These are phyloP conservation scores for Inga laurina DNA, from an alignment of 306 rosid species.

Conservation along the genomic window DNA sequence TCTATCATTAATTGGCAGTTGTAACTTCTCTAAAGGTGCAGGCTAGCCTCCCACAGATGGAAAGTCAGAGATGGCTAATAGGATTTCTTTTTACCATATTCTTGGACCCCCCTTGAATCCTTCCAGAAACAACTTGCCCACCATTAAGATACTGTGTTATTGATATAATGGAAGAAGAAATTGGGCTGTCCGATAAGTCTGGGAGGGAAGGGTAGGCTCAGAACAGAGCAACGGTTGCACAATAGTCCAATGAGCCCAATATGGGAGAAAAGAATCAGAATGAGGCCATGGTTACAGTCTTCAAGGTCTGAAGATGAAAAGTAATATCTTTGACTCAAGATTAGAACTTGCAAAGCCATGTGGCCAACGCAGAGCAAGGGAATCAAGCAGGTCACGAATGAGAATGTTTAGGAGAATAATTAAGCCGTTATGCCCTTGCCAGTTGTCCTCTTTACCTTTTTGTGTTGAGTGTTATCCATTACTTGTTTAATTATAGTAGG, in stretches of 20 bases:
- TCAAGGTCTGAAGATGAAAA: neutral
- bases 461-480: neutral
- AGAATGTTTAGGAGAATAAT: neutral
- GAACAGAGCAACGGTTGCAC: neutral
- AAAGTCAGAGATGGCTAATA: neutral
- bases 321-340: neutral
- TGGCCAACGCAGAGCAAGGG: neutral
- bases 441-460: neutral
- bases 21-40: neutral
- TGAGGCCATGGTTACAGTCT: neutral
- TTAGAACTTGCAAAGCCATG: neutral
- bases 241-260: neutral
- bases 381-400: neutral
- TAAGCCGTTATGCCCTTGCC: neutral
- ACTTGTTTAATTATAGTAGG: neutral
- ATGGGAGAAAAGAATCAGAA: neutral
- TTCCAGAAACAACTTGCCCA: neutral
- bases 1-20: neutral
- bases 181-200: neutral
- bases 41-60: neutral
- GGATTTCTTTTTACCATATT: no score
- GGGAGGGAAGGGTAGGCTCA: neutral
- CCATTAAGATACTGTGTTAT: neutral
- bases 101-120: neutral
- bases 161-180: neutral